Evolutionary conservation across 441 rosid species (phyloP).

Genomic region (Arabidopsis hybrid): DNA sequence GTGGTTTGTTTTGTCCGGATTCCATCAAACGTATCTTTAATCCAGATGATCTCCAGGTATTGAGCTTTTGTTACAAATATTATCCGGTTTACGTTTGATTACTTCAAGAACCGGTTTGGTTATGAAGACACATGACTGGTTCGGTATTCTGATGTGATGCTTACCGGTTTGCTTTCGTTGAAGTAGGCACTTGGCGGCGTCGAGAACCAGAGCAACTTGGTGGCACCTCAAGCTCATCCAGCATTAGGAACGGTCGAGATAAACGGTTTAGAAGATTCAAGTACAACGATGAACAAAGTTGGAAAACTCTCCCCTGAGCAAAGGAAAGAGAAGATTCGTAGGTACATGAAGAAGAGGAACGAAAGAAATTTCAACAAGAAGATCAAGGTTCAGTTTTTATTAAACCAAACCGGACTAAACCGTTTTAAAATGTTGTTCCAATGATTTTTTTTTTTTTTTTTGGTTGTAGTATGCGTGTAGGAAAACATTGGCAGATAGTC

Average conservation of each 20-base stretch:
- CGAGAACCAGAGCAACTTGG: slow-evolving; percentile 54
- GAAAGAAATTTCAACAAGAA: slow-evolving; percentile 97
- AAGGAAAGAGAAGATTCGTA: slow-evolving; percentile 90
- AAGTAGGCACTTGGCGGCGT: slow-evolving; percentile 46
- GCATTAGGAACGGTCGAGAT: slow-evolving; percentile 60
- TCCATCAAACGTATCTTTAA: slow-evolving; percentile 54
- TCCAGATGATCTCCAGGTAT: slow-evolving; percentile 55
- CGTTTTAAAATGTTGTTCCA: neutral
- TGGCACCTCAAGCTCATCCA: slow-evolving; percentile 47
- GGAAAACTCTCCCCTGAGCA: slow-evolving; percentile 85
- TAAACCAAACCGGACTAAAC: slow-evolving; percentile 25
- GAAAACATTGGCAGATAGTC: slow-evolving; percentile 91
- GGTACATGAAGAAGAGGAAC: slow-evolving; percentile 92
- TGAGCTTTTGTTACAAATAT: neutral
- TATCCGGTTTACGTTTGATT: slow-evolving; percentile 4
- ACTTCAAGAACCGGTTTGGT: neutral
- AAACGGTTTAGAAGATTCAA: slow-evolving; percentile 75
- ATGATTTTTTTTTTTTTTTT: neutral
- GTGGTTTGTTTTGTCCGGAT: slow-evolving; percentile 66
- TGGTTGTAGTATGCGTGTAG: slow-evolving; percentile 86
- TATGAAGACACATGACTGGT: slow-evolving; percentile 8
- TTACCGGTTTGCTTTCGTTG: slow-evolving; percentile 19
- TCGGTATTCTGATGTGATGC: neutral
- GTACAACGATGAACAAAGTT: slow-evolving; percentile 69
- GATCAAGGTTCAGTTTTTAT: slow-evolving; percentile 68